Conservation (phyloP, 202 grass and related monocot genomes). For the Saccharum hybrid region DNA sequence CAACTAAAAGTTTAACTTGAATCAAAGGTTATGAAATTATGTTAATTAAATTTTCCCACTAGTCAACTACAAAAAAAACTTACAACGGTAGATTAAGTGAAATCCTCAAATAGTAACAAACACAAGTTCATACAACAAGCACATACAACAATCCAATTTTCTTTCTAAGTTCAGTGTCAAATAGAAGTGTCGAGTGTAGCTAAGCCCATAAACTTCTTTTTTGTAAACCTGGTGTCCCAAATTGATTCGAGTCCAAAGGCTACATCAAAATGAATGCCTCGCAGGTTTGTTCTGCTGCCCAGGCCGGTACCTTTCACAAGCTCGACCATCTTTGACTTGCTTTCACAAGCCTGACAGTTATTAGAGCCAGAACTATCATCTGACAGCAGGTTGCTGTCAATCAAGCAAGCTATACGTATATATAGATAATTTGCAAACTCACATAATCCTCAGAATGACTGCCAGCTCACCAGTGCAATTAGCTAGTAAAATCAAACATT, state of each 20-base stretch:
- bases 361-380: neutral
- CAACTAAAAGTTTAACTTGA: neutral
- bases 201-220: neutral
- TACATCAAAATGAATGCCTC: neutral
- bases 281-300: neutral
- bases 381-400: too few relatives aligned
- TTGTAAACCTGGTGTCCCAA: neutral
- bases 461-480: neutral
- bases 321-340: neutral
- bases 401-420: neutral
- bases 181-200: neutral
- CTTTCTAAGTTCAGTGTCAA: neutral
- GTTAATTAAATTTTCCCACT: neutral
- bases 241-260: neutral
- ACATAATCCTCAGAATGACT: neutral
- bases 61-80: neutral
- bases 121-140: neutral
- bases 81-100: neutral
- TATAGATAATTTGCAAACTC: neutral
- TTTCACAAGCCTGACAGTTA: neutral
- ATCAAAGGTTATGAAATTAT: neutral
- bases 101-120: neutral
- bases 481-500: neutral
- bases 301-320: neutral
- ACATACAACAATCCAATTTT: neutral